Percentiles rank a stretch among this genome's conserved stretches.
Conservation (phyloP, 257 asterid species). For the Solanum raphanifolium region DNA sequence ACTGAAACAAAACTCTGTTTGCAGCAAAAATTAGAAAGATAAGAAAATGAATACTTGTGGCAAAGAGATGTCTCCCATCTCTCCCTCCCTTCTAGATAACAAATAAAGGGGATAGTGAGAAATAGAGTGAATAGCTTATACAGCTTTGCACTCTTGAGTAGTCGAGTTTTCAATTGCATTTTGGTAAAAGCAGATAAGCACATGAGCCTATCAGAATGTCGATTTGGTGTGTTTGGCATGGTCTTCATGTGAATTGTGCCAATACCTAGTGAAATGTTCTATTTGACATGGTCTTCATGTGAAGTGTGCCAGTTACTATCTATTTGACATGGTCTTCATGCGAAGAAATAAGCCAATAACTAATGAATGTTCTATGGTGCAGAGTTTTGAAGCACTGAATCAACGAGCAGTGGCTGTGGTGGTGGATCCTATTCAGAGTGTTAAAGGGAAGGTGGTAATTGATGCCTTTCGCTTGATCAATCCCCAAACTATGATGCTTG, state of each 20-base stretch:
- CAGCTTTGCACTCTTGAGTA: background rate
- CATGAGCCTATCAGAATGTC: background rate
- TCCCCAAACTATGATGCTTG: slow-evolving; percentile 99
- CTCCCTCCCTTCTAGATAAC: background rate
- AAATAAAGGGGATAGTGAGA: background rate
- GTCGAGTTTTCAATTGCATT: background rate
- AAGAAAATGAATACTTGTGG: background rate
- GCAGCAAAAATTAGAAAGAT: background rate
- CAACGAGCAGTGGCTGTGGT: slow-evolving; percentile 98
- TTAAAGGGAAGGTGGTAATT: slow-evolving; percentile 98
- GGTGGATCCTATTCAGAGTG: slow-evolving; percentile 99
- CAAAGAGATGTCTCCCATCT: background rate
- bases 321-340: background rate
- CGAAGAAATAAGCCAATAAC: background rate
- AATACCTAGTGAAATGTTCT: slow-evolving; percentile 1
- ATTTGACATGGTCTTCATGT: background rate
- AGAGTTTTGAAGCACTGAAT: slow-evolving; percentile 98
- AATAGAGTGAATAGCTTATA: background rate
- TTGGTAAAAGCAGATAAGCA: background rate
- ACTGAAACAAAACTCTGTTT: background rate
- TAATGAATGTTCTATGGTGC: slow-evolving; percentile 13
- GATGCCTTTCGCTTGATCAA: slow-evolving; percentile 92
- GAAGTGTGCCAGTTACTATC: background rate
- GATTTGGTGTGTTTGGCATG: background rate
- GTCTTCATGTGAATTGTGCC: background rate